Conservation (phyloP, 2,329 filamentous ascomycete species). For the Microdochium paspali region DNA sequence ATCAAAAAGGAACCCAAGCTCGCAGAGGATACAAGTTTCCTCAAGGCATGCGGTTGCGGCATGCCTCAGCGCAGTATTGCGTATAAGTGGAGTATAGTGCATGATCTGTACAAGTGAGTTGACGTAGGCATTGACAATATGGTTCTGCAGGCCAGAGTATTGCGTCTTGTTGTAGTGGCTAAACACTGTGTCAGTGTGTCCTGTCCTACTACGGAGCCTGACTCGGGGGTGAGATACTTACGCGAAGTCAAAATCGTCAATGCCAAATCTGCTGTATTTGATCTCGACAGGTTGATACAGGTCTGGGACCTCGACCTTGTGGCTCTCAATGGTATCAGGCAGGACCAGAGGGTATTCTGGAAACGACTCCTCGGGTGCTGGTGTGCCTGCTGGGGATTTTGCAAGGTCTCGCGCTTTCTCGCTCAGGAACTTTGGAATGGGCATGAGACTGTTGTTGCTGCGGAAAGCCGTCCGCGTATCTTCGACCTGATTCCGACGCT, state of each 20-base stretch:
- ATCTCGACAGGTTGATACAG: constrained; percentile 95
- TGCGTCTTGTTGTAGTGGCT: constrained; percentile 91
- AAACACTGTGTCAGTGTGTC: neutral
- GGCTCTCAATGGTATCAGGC: constrained; percentile 60
- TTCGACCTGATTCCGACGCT: constrained; percentile 74
- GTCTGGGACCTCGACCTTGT: constrained; percentile 72
- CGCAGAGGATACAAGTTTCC: constrained; percentile 81
- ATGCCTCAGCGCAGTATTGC: constrained; percentile 83
- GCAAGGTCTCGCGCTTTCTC: constrained; percentile 72
- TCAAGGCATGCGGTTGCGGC: constrained; percentile 75
- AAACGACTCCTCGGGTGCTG: constrained; percentile 28
- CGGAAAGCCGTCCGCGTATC: constrained; percentile 55
- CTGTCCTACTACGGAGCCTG: neutral
- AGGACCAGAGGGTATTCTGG: constrained; percentile 57
- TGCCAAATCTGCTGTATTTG: constrained; percentile 97
- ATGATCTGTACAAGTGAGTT: constrained; percentile 87
- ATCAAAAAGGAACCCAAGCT: constrained; percentile 91
- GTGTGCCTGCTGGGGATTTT: constrained; percentile 31
- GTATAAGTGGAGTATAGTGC: constrained; percentile 78
- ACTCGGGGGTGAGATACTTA: constrained; percentile 27
- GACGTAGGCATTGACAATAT: constrained; percentile 94
- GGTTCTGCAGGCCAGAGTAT: constrained; percentile 88
- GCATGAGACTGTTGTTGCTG: constrained; percentile 52
- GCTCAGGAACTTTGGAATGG: constrained; percentile 85
- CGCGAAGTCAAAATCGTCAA: constrained; percentile 99